Conservation (phyloP, 2,329 filamentous ascomycete species). For the Nigrospora sphaerica region DNA sequence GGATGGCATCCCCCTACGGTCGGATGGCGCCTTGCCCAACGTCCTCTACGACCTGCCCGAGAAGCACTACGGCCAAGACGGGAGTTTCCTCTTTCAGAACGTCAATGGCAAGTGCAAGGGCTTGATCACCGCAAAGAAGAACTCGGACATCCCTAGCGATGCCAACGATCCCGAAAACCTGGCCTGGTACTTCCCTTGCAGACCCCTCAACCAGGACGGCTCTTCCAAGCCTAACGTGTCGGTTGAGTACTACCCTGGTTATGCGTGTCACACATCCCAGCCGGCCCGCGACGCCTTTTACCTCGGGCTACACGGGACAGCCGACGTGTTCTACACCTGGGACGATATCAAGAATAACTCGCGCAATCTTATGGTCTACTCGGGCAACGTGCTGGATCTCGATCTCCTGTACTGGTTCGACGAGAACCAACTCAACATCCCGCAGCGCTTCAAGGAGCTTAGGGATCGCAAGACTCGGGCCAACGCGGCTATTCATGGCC, state of each 20-base stretch:
- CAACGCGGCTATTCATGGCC: constrained; percentile 64
- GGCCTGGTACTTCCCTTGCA: constrained; percentile 97
- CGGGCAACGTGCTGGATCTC: constrained; percentile 85
- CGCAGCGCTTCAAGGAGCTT: constrained; percentile 72
- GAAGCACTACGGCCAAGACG: constrained; percentile 81
- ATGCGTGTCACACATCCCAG: constrained; percentile 76
- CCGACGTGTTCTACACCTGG: constrained; percentile 96
- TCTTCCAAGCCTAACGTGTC: constrained; percentile 71
- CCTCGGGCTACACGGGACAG: constrained; percentile 53
- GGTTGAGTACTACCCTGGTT: constrained; percentile 71
- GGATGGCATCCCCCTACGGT: constrained; percentile 59
- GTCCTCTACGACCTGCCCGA: constrained; percentile 80
- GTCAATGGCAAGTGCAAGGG: constrained; percentile 96
- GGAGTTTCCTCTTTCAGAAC: constrained; percentile 96
- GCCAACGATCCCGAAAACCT: constrained; percentile 54
- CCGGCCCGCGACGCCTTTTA: constrained; percentile 71
- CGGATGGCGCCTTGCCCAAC: constrained; percentile 54
- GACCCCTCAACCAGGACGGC: constrained; percentile 86
- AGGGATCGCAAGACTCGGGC: constrained; percentile 55
- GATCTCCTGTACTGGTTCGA: constrained; percentile 90
- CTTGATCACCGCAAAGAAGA: constrained; percentile 64
- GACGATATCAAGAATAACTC: constrained; percentile 83
- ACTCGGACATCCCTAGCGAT: constrained; percentile 76
- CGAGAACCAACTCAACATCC: constrained; percentile 66
- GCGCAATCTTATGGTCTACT: constrained; percentile 90